Base-by-base conservation (phyloP, 116 monocot genomes). In the Zostera marina region DNA sequence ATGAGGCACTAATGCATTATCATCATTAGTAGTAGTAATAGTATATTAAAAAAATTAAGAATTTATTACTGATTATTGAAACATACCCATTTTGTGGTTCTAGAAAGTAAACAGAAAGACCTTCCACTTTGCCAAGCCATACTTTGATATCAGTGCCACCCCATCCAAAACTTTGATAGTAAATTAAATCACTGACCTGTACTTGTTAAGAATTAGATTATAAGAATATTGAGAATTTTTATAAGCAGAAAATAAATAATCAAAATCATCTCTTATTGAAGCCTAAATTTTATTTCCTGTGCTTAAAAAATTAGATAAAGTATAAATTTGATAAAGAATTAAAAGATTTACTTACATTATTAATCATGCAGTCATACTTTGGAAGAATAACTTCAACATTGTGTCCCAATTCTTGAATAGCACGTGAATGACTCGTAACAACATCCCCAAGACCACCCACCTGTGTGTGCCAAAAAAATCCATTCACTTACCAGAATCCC, bases 381-480 rank as follows among this genome's bases (percentile, higher is more conserved):
- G 96, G 96, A 63, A 96, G 70, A 73, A 96, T 79, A 66, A 96
- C 76, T 41, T 89, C 80, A 43, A 96, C 85, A 23, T 48, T 74
- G 63, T 96, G 89, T 11, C 96, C 96, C 68, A 96, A 71, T 67
- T 96, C 96, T 68, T 83, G 85, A 65, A 96, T 80, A 69, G 96
- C 96, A 78, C 96, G 85, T 60, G 96, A 89, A 55, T 85, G 85
- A 70, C 96, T 83, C 59, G 96, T 96, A 65, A 96, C 96, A 68
- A 96, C 96, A 72, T 96, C 96, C 45, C 89, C 96, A 67, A 96
- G 85, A 25, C 96, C 96, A 65, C 96, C 96, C 9, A 96, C 89
- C 96, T 96, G 70, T 41, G 57, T 40, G 8, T 49, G 0, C 19
- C 15, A 48, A 19, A 48, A 14, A 16, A 48, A 16, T 17, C 7